Conservation (phyloP, 2,329 filamentous ascomycete species). For the Fusarium sp. region DNA sequence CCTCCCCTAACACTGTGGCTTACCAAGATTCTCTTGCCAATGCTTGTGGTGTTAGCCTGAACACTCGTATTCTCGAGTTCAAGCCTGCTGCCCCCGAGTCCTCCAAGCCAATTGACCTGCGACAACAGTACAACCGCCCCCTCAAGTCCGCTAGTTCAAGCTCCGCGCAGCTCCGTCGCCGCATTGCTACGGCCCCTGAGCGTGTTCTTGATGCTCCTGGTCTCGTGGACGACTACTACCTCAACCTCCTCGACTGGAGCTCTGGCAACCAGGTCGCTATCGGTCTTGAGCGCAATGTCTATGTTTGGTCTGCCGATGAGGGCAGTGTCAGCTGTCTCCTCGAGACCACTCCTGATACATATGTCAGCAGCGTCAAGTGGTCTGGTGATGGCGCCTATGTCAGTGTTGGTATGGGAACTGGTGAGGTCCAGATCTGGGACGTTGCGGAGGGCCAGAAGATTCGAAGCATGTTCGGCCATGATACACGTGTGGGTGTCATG, state of each 20-base stretch:
- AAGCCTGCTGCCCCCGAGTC: constrained; percentile 99
- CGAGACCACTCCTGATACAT: constrained; percentile 90
- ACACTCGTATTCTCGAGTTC: constrained; percentile 96
- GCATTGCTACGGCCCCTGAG: constrained; percentile 94
- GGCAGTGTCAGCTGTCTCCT: constrained; percentile 89
- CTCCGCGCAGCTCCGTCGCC: constrained; percentile 88
- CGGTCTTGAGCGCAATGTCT: constrained; percentile 95
- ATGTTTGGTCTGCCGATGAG: constrained; percentile 97
- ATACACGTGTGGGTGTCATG: constrained; percentile 97
- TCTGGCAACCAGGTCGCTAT: constrained; percentile 98
- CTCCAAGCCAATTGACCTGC: constrained; percentile 96
- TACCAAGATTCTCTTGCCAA: constrained; percentile 92
- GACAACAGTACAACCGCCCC: constrained; percentile 97
- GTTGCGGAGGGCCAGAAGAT: constrained; percentile 95
- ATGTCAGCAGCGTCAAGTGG: constrained; percentile 99
- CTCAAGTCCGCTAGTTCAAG: constrained; percentile 80
- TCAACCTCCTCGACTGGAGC: constrained; percentile 98
- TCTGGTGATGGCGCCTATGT: constrained; percentile 97
- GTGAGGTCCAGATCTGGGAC: constrained; percentile 99
- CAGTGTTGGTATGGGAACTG: constrained; percentile 91
- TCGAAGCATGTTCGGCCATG: constrained; percentile 98
- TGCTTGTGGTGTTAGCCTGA: constrained; percentile 91
- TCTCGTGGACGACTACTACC: constrained; percentile 97
- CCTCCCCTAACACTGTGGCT: constrained; percentile 86
- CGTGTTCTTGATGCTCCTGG: constrained; percentile 96